Evolutionary conservation across 345 rosid species (phyloP).

Genomic region (Mallotus nudiflorus): DNA sequence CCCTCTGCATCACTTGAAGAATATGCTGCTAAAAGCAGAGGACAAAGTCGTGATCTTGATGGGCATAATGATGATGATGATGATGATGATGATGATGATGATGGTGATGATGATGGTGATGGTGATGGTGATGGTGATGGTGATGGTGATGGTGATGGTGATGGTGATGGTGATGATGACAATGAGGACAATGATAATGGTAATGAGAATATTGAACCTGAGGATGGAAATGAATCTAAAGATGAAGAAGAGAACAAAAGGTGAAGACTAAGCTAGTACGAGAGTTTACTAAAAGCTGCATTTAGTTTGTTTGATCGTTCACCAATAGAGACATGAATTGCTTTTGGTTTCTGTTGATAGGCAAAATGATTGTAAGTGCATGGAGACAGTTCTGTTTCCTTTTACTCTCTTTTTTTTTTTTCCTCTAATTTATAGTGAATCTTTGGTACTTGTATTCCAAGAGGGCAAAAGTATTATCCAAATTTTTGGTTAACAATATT

Average conservation of each 20-base stretch:
- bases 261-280: background rate
- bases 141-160: conserved; percentile 4
- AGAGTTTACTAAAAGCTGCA: background rate
- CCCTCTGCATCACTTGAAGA: conserved; percentile 70
- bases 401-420: too few relatives aligned
- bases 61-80: background rate
- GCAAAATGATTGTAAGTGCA: background rate
- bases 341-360: background rate
- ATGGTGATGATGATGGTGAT: conserved; percentile 26
- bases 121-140: conserved; percentile 23
- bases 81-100: conserved; percentile 14
- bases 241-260: conserved; percentile 17
- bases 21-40: conserved; percentile 48
- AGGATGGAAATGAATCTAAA: conserved; percentile 30
- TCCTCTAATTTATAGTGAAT: too few relatives aligned
- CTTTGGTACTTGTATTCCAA: too few relatives aligned
- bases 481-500: too few relatives aligned
- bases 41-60: background rate
- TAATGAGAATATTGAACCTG: background rate
- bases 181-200: background rate
- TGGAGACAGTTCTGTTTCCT: background rate
- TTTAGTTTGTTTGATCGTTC: background rate
- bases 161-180: background rate
- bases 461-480: too few relatives aligned
- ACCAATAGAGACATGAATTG: background rate